phyloP scores from a whole-genome alignment of 768 basidiomycete genomes.

The Boletus rubescentipes region DNA sequence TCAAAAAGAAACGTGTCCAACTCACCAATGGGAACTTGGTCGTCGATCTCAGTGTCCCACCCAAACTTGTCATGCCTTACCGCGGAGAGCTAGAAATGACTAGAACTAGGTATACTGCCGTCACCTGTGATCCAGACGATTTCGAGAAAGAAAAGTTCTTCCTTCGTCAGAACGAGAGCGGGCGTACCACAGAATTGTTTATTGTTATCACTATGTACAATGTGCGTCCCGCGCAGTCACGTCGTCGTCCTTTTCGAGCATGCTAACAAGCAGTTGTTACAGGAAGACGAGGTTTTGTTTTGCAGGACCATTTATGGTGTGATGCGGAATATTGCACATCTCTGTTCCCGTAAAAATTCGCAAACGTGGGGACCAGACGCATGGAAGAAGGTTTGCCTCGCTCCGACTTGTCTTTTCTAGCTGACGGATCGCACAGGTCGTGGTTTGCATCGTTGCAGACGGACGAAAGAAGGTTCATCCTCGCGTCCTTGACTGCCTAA shows the following conservation, averaged over 20 bases:
- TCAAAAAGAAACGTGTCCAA: slow-evolving; percentile 79
- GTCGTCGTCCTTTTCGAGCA: not conserved
- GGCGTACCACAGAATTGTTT: slow-evolving; percentile 84
- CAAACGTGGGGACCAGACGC: slow-evolving; percentile 96
- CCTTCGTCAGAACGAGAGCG: slow-evolving; percentile 77
- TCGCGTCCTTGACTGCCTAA: slow-evolving; percentile 83
- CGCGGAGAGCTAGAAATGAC: slow-evolving; percentile 70
- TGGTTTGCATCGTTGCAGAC: slow-evolving; percentile 90
- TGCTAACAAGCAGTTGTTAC: slow-evolving; percentile 12
- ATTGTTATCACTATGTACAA: slow-evolving; percentile 98
- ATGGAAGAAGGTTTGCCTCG: slow-evolving; percentile 79
- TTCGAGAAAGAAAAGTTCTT: slow-evolving; percentile 84
- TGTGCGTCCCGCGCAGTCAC: slow-evolving; percentile 49
- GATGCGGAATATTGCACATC: slow-evolving; percentile 81
- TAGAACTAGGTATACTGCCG: slow-evolving; percentile 78
- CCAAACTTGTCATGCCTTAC: slow-evolving; percentile 75
- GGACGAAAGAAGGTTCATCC: slow-evolving; percentile 82
- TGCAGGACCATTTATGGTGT: slow-evolving; percentile 93
- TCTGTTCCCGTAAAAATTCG: slow-evolving; percentile 83
- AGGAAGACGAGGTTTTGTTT: slow-evolving; percentile 91
- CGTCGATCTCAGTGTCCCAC: slow-evolving; percentile 79
- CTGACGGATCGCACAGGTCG: slow-evolving; percentile 52
- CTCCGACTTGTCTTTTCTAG: not conserved
- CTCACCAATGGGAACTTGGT: slow-evolving; percentile 89
- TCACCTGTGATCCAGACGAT: slow-evolving; percentile 92